Conservation (phyloP, 805 yeast species). For the Maudiozyma bulderi region DNA sequence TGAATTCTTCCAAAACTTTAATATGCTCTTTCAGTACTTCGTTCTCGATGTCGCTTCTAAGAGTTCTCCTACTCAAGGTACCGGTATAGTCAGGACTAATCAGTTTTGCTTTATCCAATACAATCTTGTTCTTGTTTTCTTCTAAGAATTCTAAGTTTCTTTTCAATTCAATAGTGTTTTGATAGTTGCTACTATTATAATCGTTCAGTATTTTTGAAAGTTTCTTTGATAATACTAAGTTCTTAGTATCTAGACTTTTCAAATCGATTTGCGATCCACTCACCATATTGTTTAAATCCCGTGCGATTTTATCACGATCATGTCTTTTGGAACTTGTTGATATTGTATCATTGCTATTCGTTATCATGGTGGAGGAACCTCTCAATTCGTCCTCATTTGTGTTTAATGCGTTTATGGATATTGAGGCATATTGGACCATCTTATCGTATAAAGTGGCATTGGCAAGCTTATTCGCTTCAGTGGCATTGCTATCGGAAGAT, state of each 20-base stretch:
- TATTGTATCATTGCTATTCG: no score
- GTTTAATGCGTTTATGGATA: conserved; percentile 2
- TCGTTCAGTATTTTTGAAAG: conserved; percentile 29
- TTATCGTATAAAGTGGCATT: not conserved
- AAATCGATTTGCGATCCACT: not conserved
- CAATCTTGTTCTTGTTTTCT: conserved; percentile 19
- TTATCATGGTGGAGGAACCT: no score
- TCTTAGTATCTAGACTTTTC: conserved; percentile 12
- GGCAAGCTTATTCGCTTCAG: conserved; percentile 12
- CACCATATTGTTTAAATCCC: not conserved
- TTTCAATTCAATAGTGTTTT: conserved; percentile 26
- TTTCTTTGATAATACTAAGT: conserved; percentile 25
- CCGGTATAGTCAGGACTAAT: conserved; percentile 42
- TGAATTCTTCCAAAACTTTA: conserved; percentile 37
- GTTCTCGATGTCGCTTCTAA: conserved; percentile 51
- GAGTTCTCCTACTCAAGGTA: conserved; percentile 47
- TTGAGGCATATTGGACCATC: not conserved
- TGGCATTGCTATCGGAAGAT: not conserved
- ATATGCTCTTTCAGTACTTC: conserved; percentile 51
- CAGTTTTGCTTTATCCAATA: conserved; percentile 31
- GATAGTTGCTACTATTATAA: conserved; percentile 19
- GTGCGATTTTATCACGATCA: not conserved
- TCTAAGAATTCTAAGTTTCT: conserved; percentile 30
- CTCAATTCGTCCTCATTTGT: not conserved
- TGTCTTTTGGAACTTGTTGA: not conserved